Evolutionary conservation across 352 stramenopile genomes (phyloP).

Genomic region (Pythium aristosporum): DNA sequence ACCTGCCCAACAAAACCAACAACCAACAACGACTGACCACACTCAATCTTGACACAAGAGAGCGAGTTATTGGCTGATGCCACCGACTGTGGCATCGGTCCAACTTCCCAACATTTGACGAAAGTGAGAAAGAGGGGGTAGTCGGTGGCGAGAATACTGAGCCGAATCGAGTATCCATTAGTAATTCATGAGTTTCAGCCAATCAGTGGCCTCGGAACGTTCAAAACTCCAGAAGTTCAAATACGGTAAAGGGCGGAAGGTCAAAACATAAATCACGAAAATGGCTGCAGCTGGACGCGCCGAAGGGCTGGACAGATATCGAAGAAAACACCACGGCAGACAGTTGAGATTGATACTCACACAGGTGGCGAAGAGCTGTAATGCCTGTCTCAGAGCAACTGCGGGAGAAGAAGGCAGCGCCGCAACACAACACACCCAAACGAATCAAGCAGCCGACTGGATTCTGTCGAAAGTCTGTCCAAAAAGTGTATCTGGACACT

Average conservation of each 20-base stretch:
- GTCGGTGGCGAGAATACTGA: slow-evolving; percentile 17
- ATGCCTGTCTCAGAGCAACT: neutral
- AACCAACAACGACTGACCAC: neutral
- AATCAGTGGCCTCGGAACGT: slow-evolving; percentile 1
- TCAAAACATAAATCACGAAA: neutral
- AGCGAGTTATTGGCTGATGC: slow-evolving; percentile 9
- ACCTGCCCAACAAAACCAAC: neutral
- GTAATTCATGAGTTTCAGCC: slow-evolving; percentile 20
- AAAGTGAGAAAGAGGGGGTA: slow-evolving; percentile 23
- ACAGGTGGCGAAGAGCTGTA: neutral
- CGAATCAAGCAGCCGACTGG: neutral
- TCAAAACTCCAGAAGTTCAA: slow-evolving; percentile 5
- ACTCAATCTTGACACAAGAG: neutral
- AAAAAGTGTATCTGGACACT: neutral
- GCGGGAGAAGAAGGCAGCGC: too few species aligned
- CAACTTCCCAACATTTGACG: slow-evolving; percentile 7
- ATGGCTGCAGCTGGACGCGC: slow-evolving; percentile 8
- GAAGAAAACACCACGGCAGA: neutral
- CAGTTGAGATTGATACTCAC: neutral
- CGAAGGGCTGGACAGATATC: neutral
- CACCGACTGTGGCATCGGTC: slow-evolving; percentile 6
- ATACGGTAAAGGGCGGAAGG: neutral
- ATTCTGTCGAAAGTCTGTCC: neutral
- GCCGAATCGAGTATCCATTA: slow-evolving; percentile 17
- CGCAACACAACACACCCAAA: too few species aligned